A percentile compares a stretch with the other conserved stretches of the same genome.
phyloP scores from a whole-genome alignment of 768 basidiomycete species.

The Termitomyces sp. region DNA sequence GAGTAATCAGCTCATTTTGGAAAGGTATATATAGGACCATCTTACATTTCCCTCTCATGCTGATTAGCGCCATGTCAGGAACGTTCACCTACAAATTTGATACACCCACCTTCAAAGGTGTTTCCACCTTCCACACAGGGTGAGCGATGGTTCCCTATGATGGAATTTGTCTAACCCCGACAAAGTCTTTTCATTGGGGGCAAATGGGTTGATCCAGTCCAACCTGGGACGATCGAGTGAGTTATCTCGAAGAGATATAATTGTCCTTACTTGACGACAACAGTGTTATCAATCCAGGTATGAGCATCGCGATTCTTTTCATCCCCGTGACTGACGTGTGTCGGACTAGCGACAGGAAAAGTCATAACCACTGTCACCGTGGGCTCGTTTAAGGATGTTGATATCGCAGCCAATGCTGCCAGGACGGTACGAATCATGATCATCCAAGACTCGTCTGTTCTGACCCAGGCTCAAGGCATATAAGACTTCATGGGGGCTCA shows the following conservation, averaged over 20 bases:
- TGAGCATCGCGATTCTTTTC: conserved; percentile 4
- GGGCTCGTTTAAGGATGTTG: conserved; percentile 56
- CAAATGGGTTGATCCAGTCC: conserved; percentile 47
- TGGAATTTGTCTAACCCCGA: background rate
- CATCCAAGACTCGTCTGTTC: background rate
- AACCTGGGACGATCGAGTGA: conserved; percentile 51
- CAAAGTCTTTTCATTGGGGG: conserved; percentile 52
- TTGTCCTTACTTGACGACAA: background rate
- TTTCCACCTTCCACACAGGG: conserved; percentile 52
- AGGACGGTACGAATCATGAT: conserved; percentile 28
- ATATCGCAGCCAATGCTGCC: conserved; percentile 55
- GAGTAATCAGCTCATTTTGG: background rate
- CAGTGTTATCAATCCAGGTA: conserved; percentile 17
- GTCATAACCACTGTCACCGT: conserved; percentile 44
- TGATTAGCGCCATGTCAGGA: conserved; percentile 23
- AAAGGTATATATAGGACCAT: background rate
- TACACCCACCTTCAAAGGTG: conserved; percentile 45
- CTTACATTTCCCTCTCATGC: background rate
- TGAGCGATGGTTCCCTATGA: background rate
- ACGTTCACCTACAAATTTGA: conserved; percentile 17
- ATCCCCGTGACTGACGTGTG: conserved; percentile 9
- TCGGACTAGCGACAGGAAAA: conserved; percentile 48
- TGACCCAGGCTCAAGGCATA: conserved; percentile 19
- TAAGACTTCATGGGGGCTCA: conserved; percentile 63
- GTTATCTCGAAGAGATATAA: conserved; percentile 13